Percentiles rank a stretch among this genome's conserved stretches.
Conservation (phyloP, 2,329 filamentous ascomycete species). For the Ophiostoma tasmaniense region DNA sequence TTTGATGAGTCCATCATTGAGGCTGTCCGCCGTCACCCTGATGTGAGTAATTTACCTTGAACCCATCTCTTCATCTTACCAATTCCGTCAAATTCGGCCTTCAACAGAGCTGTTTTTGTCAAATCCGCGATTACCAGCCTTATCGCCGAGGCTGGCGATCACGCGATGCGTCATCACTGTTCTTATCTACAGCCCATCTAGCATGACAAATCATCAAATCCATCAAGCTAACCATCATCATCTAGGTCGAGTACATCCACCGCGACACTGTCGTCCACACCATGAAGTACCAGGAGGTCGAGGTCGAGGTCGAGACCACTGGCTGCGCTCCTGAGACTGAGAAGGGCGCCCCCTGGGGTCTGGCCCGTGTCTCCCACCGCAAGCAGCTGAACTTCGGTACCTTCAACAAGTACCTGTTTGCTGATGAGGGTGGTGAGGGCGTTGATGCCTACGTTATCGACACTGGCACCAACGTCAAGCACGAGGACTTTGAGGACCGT, state of each 20-base stretch:
- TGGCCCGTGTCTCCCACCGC: constrained; percentile 95
- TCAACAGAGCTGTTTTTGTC: neutral
- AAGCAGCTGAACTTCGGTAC: constrained; percentile 76
- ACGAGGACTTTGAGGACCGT: constrained; percentile 96
- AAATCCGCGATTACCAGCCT: neutral
- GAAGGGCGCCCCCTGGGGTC: constrained; percentile 96
- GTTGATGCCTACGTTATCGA: constrained; percentile 99
- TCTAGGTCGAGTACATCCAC: constrained; percentile 91
- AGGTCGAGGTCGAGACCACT: constrained; percentile 28
- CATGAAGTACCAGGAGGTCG: constrained; percentile 44
- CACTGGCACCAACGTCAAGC: constrained; percentile 86
- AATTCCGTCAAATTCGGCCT: neutral
- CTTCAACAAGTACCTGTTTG: constrained; percentile 98
- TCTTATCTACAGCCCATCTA: neutral
- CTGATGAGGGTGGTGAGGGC: constrained; percentile 83
- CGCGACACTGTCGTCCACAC: constrained; percentile 88
- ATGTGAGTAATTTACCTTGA: constrained; percentile 60
- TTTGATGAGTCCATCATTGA: constrained; percentile 92
- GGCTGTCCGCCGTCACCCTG: constrained; percentile 86
- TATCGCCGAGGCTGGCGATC: constrained; percentile 16
- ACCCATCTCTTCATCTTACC: neutral
- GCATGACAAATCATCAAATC: neutral
- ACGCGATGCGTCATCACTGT: constrained; percentile 14
- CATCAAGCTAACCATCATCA: neutral
- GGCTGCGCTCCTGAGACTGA: constrained; percentile 55